Conservation (phyloP, 1,139 yeast genomes). For the Pichia sp. region DNA sequence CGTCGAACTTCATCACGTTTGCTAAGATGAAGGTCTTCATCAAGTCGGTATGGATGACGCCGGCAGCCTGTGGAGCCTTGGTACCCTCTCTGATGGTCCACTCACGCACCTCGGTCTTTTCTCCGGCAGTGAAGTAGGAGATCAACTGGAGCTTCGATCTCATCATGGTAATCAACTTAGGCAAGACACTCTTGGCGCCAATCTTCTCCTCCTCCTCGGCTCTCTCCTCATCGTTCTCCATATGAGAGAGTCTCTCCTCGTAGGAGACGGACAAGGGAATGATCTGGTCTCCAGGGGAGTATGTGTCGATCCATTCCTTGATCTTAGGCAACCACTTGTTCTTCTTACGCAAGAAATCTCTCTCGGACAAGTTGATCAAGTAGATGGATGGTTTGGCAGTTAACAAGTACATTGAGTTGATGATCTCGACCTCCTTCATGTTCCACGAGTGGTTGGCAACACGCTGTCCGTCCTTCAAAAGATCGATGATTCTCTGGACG, state of each 20-base stretch:
- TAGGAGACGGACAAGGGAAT: conserved; percentile 91
- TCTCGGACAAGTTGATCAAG: conserved; percentile 90
- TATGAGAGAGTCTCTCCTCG: conserved; percentile 87
- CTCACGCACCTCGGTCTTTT: conserved; percentile 75
- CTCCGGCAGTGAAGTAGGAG: conserved; percentile 82
- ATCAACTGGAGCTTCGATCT: conserved; percentile 79
- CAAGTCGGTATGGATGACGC: conserved; percentile 77
- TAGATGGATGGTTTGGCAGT: conserved; percentile 97
- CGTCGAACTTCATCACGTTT: conserved; percentile 80
- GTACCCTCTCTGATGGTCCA: conserved; percentile 85
- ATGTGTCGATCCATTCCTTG: conserved; percentile 94
- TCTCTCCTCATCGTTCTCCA: conserved; percentile 90
- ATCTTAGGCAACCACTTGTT: conserved; percentile 87
- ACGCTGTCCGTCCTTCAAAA: conserved; percentile 82
- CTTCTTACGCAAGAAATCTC: conserved; percentile 94
- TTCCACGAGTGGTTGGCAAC: conserved; percentile 90
- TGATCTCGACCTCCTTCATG: conserved; percentile 81
- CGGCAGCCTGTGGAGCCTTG: conserved; percentile 87
- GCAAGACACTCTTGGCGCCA: conserved; percentile 82
- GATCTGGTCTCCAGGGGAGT: conserved; percentile 92
- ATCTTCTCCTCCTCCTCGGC: conserved; percentile 82
- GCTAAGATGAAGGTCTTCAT: conserved; percentile 76
- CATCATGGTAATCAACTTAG: conserved; percentile 81
- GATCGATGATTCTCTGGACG: conserved; percentile 68
- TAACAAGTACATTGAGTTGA: conserved; percentile 80